Conservation (phyloP, 176 grass and related monocot species). For the Alloteropsis semialata region DNA sequence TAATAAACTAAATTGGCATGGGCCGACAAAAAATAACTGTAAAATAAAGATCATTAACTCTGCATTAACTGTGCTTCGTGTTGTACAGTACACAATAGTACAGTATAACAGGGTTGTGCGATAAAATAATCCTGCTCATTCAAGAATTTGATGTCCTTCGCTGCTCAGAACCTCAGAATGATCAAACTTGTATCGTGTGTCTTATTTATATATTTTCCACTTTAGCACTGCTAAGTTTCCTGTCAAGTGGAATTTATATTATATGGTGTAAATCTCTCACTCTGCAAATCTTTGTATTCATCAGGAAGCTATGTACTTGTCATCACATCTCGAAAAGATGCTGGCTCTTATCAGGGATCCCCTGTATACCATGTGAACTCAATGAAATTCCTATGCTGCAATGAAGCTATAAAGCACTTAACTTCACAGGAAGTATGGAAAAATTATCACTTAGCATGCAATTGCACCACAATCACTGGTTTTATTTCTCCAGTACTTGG, state of each 20-base stretch:
- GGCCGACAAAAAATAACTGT: background rate
- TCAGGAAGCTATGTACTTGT: constrained; percentile 84
- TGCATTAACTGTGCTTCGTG: background rate
- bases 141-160: background rate
- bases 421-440: constrained; percentile 83
- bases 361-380: constrained; percentile 64
- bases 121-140: constrained; percentile 9
- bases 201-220: constrained; percentile 12
- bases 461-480: background rate
- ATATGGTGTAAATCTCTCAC: constrained; percentile 8
- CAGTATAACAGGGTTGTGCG: background rate
- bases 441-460: constrained; percentile 9
- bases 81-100: background rate
- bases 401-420: constrained; percentile 79
- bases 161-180: constrained; percentile 7
- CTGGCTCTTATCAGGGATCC: constrained; percentile 68
- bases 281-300: constrained; percentile 33
- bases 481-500: constrained; percentile 22
- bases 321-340: constrained; percentile 80
- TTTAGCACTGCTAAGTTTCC: background rate
- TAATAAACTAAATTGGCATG: background rate
- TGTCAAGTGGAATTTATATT: constrained; percentile 8
- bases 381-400: constrained; percentile 89
- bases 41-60: background rate
- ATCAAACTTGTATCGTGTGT: constrained; percentile 4